phyloP scores from a whole-genome alignment of 202 grass and related monocot species.

The Saccharum hybrid region DNA sequence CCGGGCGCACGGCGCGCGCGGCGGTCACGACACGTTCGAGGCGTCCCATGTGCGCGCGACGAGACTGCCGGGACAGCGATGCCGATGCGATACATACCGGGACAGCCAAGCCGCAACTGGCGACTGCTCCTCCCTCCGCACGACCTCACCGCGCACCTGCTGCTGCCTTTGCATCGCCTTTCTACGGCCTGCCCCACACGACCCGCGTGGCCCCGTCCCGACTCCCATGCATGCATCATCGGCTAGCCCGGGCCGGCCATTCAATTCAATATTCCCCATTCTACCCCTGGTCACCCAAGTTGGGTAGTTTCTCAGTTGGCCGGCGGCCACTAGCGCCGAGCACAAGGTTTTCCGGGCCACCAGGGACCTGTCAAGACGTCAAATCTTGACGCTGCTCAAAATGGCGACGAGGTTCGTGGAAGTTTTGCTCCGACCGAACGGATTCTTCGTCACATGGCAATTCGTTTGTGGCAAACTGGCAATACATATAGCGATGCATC shows the following conservation, averaged over 20 bases:
- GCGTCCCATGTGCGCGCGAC: slow-evolving; percentile 41
- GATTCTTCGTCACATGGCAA: neutral
- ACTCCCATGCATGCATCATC: too few relatives aligned
- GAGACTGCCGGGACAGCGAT: slow-evolving; percentile 9
- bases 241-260: neutral
- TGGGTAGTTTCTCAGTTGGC: neutral
- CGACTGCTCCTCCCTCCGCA: neutral
- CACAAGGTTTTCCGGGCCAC: slow-evolving; percentile 2
- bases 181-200: neutral
- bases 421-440: neutral
- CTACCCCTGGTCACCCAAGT: neutral
- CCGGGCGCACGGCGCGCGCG: slow-evolving; percentile 14
- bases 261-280: neutral
- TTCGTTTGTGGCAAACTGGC: too few relatives aligned
- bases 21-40: slow-evolving; percentile 28
- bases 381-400: slow-evolving; percentile 27
- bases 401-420: neutral
- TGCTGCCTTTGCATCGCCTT: neutral
- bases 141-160: neutral
- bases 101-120: neutral
- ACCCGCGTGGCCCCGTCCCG: too few relatives aligned
- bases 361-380: slow-evolving; percentile 4
- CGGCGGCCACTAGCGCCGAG: neutral
- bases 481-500: neutral
- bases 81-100: neutral